phyloP scores from a whole-genome alignment of 768 basidiomycete species.

The Mrakia gelida region DNA sequence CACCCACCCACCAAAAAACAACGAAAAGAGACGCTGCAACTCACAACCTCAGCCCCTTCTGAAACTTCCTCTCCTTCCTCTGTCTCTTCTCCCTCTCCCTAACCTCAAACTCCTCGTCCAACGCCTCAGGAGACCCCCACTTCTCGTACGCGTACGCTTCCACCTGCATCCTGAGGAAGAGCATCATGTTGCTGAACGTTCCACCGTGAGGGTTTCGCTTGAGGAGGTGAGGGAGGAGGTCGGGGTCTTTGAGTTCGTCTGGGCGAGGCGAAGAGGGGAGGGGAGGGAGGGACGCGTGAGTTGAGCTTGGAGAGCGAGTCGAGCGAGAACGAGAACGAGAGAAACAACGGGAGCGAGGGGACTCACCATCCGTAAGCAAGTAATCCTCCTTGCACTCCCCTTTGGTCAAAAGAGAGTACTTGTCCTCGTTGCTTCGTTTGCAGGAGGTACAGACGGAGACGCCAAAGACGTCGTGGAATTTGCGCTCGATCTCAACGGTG shows the following conservation, averaged over 20 bases:
- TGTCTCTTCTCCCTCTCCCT: constrained; percentile 76
- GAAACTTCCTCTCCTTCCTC: constrained; percentile 91
- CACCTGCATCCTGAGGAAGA: constrained; percentile 68
- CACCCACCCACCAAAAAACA: neutral
- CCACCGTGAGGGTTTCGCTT: constrained; percentile 93
- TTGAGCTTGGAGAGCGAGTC: neutral
- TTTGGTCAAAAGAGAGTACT: constrained; percentile 91
- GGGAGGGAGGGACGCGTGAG: neutral
- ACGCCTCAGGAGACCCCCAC: constrained; percentile 88
- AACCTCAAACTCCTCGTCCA: constrained; percentile 81
- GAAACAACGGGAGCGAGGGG: neutral
- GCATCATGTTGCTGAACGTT: constrained; percentile 98
- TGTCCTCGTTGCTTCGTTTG: constrained; percentile 83
- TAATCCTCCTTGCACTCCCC: constrained; percentile 99
- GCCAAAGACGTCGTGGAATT: constrained; percentile 70
- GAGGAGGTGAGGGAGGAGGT: constrained; percentile 84
- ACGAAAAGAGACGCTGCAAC: constrained; percentile 7
- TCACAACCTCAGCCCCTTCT: constrained; percentile 72
- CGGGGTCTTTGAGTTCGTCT: constrained; percentile 91
- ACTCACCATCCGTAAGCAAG: constrained; percentile 82
- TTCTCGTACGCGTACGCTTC: constrained; percentile 97
- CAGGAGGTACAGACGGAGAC: constrained; percentile 83
- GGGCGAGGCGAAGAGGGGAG: neutral
- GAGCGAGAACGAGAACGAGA: neutral
- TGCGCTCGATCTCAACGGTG: constrained; percentile 82